Conservation (phyloP, 2,329 filamentous ascomycete species). For the Cercospora sp. region DNA sequence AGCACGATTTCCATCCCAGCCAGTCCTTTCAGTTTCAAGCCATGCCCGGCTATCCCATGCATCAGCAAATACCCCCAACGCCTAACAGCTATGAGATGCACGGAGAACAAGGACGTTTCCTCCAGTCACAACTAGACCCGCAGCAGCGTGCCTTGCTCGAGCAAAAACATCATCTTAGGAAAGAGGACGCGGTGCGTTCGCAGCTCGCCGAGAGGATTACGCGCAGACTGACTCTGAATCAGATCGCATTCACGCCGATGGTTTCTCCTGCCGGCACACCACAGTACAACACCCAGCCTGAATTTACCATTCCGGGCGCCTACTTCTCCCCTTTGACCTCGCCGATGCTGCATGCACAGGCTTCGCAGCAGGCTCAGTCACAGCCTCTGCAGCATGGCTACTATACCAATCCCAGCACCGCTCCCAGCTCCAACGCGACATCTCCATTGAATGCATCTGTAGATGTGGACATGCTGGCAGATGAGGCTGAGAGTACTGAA, state of each 20-base stretch:
- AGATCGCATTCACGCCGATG: constrained; percentile 66
- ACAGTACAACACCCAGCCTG: constrained; percentile 58
- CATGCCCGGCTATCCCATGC: constrained; percentile 49
- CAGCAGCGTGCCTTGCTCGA: constrained; percentile 66
- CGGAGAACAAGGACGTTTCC: constrained; percentile 57
- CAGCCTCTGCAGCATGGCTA: constrained; percentile 41
- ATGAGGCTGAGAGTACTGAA: constrained; percentile 32
- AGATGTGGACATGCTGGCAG: constrained; percentile 48
- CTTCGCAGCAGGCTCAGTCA: constrained; percentile 46
- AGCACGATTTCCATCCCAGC: constrained; percentile 26
- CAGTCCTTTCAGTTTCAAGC: constrained; percentile 41
- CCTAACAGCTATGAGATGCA: constrained; percentile 79
- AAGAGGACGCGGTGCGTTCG: constrained; percentile 66
- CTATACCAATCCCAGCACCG: constrained; percentile 55
- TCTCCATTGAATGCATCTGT: constrained; percentile 46
- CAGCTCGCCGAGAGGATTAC: constrained; percentile 30
- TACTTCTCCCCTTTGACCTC: constrained; percentile 85
- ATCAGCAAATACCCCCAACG: constrained; percentile 69
- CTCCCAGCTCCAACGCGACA: constrained; percentile 52
- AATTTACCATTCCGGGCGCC: constrained; percentile 65
- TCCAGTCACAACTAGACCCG: constrained; percentile 53
- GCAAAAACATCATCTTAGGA: constrained; percentile 62
- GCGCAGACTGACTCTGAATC: constrained; percentile 21
- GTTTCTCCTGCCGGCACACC: constrained; percentile 84
- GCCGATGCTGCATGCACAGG: constrained; percentile 74